Conservation (phyloP, 306 rosid species). For the Carpinus viminea region DNA sequence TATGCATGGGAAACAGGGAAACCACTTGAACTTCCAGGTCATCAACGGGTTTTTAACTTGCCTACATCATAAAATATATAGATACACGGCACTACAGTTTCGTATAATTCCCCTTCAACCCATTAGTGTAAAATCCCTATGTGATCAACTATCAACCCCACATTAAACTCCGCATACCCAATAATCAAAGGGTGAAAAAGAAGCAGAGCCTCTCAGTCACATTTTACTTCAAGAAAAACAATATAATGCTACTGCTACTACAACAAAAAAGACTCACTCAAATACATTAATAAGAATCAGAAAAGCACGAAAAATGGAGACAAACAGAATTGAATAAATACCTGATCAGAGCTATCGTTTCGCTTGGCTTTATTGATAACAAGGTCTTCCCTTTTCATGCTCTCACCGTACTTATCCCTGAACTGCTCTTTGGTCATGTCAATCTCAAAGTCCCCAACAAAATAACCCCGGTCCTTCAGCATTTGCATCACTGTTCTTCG, state of each 20-base stretch:
- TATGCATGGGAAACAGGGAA: background rate
- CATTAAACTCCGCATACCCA: background rate
- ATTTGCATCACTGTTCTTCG: conserved; percentile 72
- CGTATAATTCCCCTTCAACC: background rate
- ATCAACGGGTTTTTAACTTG: background rate
- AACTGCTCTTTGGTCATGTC: conserved; percentile 45
- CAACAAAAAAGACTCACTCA: background rate
- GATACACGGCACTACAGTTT: background rate
- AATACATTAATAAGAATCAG: background rate
- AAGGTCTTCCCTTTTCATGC: conserved; percentile 74
- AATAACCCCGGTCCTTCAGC: conserved; percentile 58
- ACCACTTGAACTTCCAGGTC: background rate
- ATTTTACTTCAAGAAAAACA: background rate
- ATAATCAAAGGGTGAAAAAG: background rate
- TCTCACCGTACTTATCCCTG: conserved; percentile 26
- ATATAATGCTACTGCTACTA: background rate
- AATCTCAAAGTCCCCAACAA: conserved; percentile 56
- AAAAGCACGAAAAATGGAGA: background rate
- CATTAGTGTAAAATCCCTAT: background rate
- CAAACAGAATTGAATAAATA: background rate
- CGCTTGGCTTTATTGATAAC: conserved; percentile 55
- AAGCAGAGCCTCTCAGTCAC: background rate
- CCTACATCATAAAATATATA: too few species aligned
- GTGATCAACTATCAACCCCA: background rate
- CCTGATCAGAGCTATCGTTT: conserved; percentile 49